Percentiles rank a stretch among this genome's conserved stretches.
Conservation (phyloP, 352 stramenopile genomes). For the Hyaloperonospora brassicae region DNA sequence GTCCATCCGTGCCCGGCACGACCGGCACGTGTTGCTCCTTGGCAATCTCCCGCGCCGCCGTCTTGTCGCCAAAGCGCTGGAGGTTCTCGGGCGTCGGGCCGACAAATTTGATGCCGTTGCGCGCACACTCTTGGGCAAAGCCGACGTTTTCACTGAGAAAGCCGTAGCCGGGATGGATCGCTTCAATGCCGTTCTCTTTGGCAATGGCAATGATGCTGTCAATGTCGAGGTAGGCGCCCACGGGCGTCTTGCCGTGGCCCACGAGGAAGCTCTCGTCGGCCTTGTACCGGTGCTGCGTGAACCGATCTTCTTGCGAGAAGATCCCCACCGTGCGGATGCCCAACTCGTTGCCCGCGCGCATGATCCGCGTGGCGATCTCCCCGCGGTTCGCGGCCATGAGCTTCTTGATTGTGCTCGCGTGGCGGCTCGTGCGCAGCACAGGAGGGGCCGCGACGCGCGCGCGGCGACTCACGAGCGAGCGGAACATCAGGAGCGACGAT, state of each 20-base stretch:
- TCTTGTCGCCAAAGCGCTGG: constrained; percentile 86
- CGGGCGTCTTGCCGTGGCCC: constrained; percentile 83
- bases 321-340: constrained; percentile 87
- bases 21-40: constrained; percentile 86
- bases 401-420: constrained; percentile 88
- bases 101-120: constrained; percentile 92
- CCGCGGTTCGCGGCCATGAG: constrained; percentile 96
- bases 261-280: constrained; percentile 95
- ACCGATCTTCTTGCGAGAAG: constrained; percentile 90
- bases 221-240: constrained; percentile 95
- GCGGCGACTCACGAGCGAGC: too few relatives aligned
- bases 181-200: constrained; percentile 88
- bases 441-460: too few relatives aligned
- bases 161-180: constrained; percentile 96
- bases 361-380: constrained; percentile 97
- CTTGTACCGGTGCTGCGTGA: constrained; percentile 95
- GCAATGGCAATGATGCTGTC: constrained; percentile 89
- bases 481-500: too few relatives aligned
- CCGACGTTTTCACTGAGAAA: constrained; percentile 95
- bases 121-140: constrained; percentile 89
- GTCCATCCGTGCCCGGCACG: constrained; percentile 85
- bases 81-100: constrained; percentile 92
- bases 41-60: constrained; percentile 76
- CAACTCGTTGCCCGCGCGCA: constrained; percentile 91
- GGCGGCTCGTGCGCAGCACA: constrained; percentile 27